Base-by-base conservation (phyloP, 1,284 basidiomycete species). In the Heliocybe sulcata region DNA sequence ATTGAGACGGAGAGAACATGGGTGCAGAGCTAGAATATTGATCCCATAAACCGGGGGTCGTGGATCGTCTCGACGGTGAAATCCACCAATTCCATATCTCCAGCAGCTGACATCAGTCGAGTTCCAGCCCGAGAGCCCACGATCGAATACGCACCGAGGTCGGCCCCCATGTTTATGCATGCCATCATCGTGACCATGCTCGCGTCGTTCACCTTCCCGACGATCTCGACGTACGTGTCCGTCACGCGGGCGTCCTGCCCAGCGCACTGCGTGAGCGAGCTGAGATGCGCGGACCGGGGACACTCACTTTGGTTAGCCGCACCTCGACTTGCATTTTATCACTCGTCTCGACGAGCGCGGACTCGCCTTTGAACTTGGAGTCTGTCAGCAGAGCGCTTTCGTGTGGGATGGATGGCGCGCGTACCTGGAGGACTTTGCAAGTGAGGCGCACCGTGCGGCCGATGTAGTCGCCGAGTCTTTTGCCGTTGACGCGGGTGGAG, bases 281-380 rank as follows among this genome's bases (percentile, higher is more conserved):
- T 26, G 6, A 26, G 6, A 52, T 33, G 26, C 3, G 45, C 10
- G 45, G 1, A 31, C 20, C 19, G 6, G 60, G 26, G 31, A 19
- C 14, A 25, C 79, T 35, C 59, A 85, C 88, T 52, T 69, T 64
- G 2, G 66, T 60, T 2, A 85, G 68, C 48, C 70, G 69, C 25
- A 93, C 72, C 12, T 75, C 75, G 14, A 94, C 77, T 64, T 92
- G 76, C 0, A 83, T 87, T 1, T 83, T 84, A 64, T 95, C 92
- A 33, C 77, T 76, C 0, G 90, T 79, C 60, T 87, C 76, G 23
- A 93, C 82, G 9, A 82, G 76, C 1, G 83, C 80, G 1, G 69
- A 68, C 8, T 80, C 79, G n/a, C 75, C 77, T 19, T 77, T 73
- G 55, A 83, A 69, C 83, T 87, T 55, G 9, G 55, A 12, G 31